Evolutionary conservation across 2,329 filamentous ascomycete species (phyloP).

Genomic region (Phyllosticta paracitricarpa): DNA sequence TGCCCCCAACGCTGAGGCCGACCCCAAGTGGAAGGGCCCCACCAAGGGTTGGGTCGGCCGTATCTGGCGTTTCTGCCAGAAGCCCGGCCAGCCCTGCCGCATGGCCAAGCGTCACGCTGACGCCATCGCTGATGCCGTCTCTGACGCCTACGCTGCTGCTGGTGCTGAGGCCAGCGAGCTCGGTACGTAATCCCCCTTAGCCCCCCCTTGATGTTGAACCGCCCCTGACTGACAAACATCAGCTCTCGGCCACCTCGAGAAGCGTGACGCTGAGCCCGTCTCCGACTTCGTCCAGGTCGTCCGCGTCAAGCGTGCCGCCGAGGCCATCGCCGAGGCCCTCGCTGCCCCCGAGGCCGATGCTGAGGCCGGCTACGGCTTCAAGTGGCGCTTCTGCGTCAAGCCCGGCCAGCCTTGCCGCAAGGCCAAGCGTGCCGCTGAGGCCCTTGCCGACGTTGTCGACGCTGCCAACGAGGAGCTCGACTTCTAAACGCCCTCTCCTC

Average conservation of each 20-base stretch:
- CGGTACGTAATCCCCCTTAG: neutral
- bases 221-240: neutral
- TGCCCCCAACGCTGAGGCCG: slow-evolving; percentile 14
- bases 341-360: slow-evolving; percentile 17
- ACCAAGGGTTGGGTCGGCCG: slow-evolving; percentile 3
- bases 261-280: neutral
- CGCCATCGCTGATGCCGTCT: neutral
- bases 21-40: slow-evolving; percentile 7
- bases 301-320: neutral
- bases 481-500: neutral
- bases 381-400: slow-evolving; percentile 26
- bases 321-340: neutral
- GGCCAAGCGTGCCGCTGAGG: slow-evolving; percentile 33
- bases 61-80: slow-evolving; percentile 12
- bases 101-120: slow-evolving; percentile 9
- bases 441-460: slow-evolving; percentile 24
- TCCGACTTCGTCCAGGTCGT: neutral
- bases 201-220: neutral
- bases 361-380: slow-evolving; percentile 6
- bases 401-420: slow-evolving; percentile 36
- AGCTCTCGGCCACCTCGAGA: neutral
- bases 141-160: neutral
- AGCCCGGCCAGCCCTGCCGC: slow-evolving; percentile 10
- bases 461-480: neutral
- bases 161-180: slow-evolving; percentile 12